Percentiles rank a stretch among this genome's conserved stretches.
Conservation (phyloP, 768 basidiomycete genomes). For the Tricholoma furcatifolium region DNA sequence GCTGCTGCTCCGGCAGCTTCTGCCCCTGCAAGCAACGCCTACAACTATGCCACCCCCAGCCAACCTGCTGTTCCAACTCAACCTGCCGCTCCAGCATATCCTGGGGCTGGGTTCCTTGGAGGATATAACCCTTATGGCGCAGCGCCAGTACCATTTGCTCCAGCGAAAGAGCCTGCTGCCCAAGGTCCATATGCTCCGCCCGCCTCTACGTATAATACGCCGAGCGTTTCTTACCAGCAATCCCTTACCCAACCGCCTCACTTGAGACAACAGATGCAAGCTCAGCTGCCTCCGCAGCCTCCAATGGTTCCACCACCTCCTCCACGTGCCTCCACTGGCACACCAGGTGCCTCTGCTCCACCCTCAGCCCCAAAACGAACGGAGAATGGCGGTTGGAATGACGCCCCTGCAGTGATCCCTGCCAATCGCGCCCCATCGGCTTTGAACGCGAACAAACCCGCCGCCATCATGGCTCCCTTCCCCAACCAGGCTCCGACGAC, state of each 20-base stretch:
- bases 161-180: conserved; percentile 22
- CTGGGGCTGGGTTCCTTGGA: too few species aligned
- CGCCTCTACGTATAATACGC: conserved; percentile 13
- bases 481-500: conserved; percentile 55
- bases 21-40: too few species aligned
- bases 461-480: conserved; percentile 87
- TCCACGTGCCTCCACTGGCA: conserved; percentile 34
- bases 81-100: too few species aligned
- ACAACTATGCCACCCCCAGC: conserved; percentile 17
- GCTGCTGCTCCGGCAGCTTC: conserved; percentile 14
- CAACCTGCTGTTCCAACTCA: conserved; percentile 15
- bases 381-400: conserved; percentile 89
- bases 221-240: conserved; percentile 18
- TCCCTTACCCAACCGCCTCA: conserved; percentile 41
- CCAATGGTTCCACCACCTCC: conserved; percentile 45
- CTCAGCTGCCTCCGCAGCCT: conserved; percentile 30
- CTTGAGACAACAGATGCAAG: conserved; percentile 27
- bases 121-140: conserved; percentile 11
- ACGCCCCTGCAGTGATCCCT: conserved; percentile 60
- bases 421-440: conserved; percentile 53
- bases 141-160: conserved; percentile 18
- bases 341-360: conserved; percentile 20
- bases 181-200: conserved; percentile 32
- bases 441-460: conserved; percentile 49
- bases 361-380: conserved; percentile 59